Evolutionary conservation across 257 asterid genomes (phyloP).

Genomic region (Plantago ovata): DNA sequence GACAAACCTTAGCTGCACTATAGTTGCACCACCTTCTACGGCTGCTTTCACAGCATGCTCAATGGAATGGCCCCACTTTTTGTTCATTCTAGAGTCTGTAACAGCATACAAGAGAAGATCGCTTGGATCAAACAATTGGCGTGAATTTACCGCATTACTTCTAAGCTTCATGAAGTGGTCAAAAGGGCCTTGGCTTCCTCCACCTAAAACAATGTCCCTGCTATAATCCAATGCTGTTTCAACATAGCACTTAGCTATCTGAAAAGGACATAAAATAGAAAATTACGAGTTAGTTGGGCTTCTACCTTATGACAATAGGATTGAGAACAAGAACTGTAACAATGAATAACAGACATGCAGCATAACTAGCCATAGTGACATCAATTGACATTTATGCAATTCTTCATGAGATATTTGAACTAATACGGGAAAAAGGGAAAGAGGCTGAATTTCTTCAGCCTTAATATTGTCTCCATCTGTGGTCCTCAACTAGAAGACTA

Average conservation of each 20-base stretch:
- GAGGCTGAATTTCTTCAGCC: neutral
- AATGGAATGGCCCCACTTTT: constrained; percentile 75
- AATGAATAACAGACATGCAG: neutral
- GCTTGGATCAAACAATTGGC: constrained; percentile 54
- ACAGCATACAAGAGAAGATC: constrained; percentile 87
- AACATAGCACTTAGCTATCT: constrained; percentile 80
- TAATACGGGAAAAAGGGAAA: neutral
- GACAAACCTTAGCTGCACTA: constrained; percentile 79
- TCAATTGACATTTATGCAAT: neutral
- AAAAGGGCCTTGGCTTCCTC: constrained; percentile 80
- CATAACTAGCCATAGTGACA: neutral
- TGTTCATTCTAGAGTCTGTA: constrained; percentile 92
- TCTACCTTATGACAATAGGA: constrained; percentile 15
- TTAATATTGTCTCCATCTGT: neutral
- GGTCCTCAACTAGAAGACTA: neutral
- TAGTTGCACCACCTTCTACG: constrained; percentile 89
- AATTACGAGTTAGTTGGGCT: constrained; percentile 7
- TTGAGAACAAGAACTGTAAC: neutral
- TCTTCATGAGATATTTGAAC: neutral
- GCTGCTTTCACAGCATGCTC: constrained; percentile 82
- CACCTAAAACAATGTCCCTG: constrained; percentile 67
- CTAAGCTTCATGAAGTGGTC: constrained; percentile 85
- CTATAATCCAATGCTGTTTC: constrained; percentile 78
- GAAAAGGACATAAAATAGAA: constrained; percentile 16
- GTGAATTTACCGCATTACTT: constrained; percentile 28